A percentile compares a stretch with the other conserved stretches of the same genome.
Evolutionary conservation across 441 rosid genomes (phyloP).

Genomic region (Biscutella auriculata): DNA sequence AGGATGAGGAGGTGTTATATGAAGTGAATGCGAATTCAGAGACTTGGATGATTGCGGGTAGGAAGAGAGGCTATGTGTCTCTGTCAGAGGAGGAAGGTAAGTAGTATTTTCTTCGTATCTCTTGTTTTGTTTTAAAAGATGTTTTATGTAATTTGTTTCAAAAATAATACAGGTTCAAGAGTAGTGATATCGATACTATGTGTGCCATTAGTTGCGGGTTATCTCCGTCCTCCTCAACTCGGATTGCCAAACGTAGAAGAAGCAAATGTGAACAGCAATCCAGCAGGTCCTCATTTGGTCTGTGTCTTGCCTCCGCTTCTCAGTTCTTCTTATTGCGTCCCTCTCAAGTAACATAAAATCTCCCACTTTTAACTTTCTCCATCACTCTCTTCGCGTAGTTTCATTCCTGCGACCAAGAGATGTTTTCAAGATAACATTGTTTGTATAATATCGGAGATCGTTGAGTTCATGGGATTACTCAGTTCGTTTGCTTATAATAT

Average conservation of each 20-base stretch:
- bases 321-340: slow-evolving; percentile 79
- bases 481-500: too few species aligned
- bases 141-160: too few species aligned
- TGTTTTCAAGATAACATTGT: too few species aligned
- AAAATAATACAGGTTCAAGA: slow-evolving; percentile 59
- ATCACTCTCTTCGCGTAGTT: too few species aligned
- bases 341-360: slow-evolving; percentile 21
- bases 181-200: slow-evolving; percentile 69
- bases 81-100: slow-evolving; percentile 67
- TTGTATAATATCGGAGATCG: too few species aligned
- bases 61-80: slow-evolving; percentile 78
- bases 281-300: slow-evolving; percentile 83
- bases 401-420: too few species aligned
- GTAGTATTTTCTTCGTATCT: neutral
- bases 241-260: slow-evolving; percentile 55
- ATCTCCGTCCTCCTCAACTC: slow-evolving; percentile 81
- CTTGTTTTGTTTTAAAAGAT: too few species aligned
- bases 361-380: too few species aligned
- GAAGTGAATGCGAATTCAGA: slow-evolving; percentile 69
- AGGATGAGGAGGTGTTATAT: slow-evolving; percentile 69
- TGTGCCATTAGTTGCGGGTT: slow-evolving; percentile 81
- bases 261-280: slow-evolving; percentile 72
- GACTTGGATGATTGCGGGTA: slow-evolving; percentile 98
- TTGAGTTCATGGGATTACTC: too few species aligned
- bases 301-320: slow-evolving; percentile 83